phyloP scores from a whole-genome alignment of 108 stramenopile genomes.

The Nannochloropsis salina region DNA sequence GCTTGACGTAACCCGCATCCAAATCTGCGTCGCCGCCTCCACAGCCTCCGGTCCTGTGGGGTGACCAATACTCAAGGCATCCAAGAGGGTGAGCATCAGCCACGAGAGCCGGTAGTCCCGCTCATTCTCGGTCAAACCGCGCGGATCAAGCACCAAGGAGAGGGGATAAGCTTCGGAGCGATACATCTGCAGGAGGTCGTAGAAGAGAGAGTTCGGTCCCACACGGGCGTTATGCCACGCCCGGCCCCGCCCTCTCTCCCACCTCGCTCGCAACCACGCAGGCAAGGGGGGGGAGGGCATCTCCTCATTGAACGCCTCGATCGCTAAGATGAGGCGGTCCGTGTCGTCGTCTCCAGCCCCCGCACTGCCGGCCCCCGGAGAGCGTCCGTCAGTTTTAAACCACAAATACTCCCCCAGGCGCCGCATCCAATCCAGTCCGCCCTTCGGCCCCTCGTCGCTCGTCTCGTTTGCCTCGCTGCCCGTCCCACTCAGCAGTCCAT shows the following conservation, averaged over 20 bases:
- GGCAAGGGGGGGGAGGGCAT: slow-evolving; percentile 32
- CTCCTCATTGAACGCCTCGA: slow-evolving; percentile 21
- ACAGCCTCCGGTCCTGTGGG: slow-evolving; percentile 26
- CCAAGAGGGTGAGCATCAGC: slow-evolving; percentile 31
- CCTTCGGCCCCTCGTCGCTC: not conserved
- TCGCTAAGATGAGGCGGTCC: not conserved
- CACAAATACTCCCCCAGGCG: slow-evolving; percentile 39
- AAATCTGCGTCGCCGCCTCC: not conserved
- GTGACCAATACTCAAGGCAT: slow-evolving; percentile 13
- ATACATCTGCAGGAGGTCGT: not conserved
- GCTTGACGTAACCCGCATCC: slow-evolving; percentile 24
- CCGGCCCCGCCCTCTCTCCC: not conserved
- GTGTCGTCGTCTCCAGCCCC: not conserved
- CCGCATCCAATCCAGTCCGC: slow-evolving; percentile 36
- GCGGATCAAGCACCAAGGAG: not conserved
- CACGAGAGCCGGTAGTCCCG: slow-evolving; percentile 41
- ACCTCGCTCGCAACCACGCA: not conserved
- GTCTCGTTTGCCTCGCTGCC: not conserved
- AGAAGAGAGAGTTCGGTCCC: not conserved
- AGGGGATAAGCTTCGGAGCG: not conserved
- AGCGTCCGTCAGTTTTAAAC: slow-evolving; percentile 18
- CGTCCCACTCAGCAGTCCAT: not conserved
- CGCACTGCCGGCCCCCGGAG: slow-evolving; percentile 10
- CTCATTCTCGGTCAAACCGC: not conserved
- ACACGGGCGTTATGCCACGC: not conserved